These are phyloP conservation scores for Pichia membranifaciens DNA, from an alignment of 805 yeast genomes.

Conservation along the genomic window DNA sequence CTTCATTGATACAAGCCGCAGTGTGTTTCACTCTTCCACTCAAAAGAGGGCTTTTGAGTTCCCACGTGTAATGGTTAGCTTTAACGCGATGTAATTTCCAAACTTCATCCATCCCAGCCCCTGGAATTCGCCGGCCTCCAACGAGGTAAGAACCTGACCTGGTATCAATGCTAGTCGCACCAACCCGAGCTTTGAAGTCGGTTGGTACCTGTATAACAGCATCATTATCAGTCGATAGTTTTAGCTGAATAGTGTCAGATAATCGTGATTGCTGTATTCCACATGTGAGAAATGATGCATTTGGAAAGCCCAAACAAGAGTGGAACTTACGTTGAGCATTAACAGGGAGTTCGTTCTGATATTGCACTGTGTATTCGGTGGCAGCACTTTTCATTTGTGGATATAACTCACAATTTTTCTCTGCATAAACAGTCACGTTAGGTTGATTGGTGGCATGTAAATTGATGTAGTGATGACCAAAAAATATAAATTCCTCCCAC, in stretches of 20 bases:
- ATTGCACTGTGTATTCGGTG: background rate
- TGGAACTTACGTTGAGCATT: conserved; percentile 36
- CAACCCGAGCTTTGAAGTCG: conserved; percentile 8
- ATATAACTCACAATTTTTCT: conserved; percentile 6
- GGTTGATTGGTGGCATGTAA: conserved; percentile 52
- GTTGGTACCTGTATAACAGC: conserved; percentile 1
- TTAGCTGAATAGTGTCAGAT: conserved; percentile 17
- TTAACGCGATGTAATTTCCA: conserved; percentile 32
- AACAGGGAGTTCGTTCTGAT: background rate
- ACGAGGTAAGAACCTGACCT: conserved; percentile 30
- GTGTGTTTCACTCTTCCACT: conserved; percentile 48
- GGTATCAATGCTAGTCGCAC: conserved; percentile 4
- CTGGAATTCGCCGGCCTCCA: conserved; percentile 70
- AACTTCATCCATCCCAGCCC: conserved; percentile 36
- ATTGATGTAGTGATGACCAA: conserved; percentile 68
- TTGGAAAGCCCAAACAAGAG: conserved; percentile 18
- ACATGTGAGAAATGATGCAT: conserved; percentile 27
- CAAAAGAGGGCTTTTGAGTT: conserved; percentile 33
- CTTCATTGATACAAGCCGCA: conserved; percentile 26
- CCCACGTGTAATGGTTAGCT: conserved; percentile 34
- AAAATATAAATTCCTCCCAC: conserved; percentile 72
- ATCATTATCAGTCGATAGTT: background rate
- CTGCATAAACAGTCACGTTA: conserved; percentile 13
- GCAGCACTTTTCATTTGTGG: background rate
- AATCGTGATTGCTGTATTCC: conserved; percentile 37